Conservation (phyloP, 176 grass and related monocot species). For the Oryza officinalis region DNA sequence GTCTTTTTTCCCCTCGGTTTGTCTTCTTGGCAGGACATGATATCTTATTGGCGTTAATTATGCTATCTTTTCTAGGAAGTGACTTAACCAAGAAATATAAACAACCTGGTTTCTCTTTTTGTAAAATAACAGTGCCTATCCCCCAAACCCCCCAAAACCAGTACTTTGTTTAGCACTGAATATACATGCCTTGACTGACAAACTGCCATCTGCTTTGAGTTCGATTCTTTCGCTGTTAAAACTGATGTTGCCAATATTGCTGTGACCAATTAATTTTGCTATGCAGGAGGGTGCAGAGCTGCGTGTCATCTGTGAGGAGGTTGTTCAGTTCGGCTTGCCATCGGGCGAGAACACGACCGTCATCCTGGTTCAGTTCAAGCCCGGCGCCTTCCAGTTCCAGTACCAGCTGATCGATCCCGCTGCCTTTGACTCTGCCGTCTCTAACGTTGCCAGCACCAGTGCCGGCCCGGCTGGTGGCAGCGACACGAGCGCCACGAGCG, state of each 20-base stretch:
- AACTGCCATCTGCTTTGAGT: too few relatives aligned
- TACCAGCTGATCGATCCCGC: too few relatives aligned
- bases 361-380: conserved; percentile 37
- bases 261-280: background rate
- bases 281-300: conserved; percentile 13
- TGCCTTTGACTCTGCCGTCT: too few relatives aligned
- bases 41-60: background rate
- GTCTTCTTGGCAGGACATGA: background rate
- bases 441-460: too few relatives aligned
- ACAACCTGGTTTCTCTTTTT: background rate
- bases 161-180: too few relatives aligned
- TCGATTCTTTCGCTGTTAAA: too few relatives aligned
- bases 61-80: background rate
- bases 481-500: too few relatives aligned
- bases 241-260: background rate
- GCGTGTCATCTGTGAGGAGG: conserved; percentile 1
- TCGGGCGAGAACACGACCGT: background rate
- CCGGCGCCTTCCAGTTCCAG: background rate
- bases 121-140: too few relatives aligned
- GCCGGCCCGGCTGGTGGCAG: background rate
- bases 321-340: background rate
- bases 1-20: background rate
- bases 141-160: too few relatives aligned
- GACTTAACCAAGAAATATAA: background rate
- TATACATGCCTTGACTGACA: too few relatives aligned